phyloP scores from a whole-genome alignment of 2,329 filamentous ascomycete genomes.

The Grosmannia serpens region DNA sequence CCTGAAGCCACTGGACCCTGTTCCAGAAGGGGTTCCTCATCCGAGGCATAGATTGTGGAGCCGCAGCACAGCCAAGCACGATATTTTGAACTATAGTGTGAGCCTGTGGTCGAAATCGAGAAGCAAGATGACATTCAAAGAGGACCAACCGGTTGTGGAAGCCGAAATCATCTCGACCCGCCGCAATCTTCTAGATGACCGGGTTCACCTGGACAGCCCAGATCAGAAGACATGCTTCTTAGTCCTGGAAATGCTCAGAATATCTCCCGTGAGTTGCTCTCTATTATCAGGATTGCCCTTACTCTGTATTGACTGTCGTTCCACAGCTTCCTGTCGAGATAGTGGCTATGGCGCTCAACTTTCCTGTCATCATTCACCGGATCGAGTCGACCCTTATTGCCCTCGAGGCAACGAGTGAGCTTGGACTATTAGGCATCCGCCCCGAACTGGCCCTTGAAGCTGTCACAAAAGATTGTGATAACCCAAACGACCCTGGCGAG shows the following conservation, averaged over 20 bases:
- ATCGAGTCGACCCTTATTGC: slow-evolving; percentile 74
- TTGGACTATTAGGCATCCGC: slow-evolving; percentile 49
- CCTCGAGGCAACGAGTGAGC: slow-evolving; percentile 56
- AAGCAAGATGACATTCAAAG: slow-evolving; percentile 38
- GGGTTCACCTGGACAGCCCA: slow-evolving; percentile 34
- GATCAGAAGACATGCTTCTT: slow-evolving; percentile 46
- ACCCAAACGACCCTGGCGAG: slow-evolving; percentile 59
- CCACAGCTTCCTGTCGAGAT: slow-evolving; percentile 52
- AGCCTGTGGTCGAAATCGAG: slow-evolving; percentile 59
- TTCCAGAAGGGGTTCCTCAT: slow-evolving; percentile 44
- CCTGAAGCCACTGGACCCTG: slow-evolving; percentile 51
- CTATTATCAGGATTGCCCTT: slow-evolving; percentile 9
- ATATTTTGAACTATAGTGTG: slow-evolving; percentile 74
- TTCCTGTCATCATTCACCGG: slow-evolving; percentile 76
- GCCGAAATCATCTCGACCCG: slow-evolving; percentile 64
- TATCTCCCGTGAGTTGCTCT: slow-evolving; percentile 55
- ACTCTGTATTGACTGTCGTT: slow-evolving; percentile 10
- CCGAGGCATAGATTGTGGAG: slow-evolving; percentile 32
- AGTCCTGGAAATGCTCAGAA: slow-evolving; percentile 62
- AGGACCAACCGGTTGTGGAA: slow-evolving; percentile 70
- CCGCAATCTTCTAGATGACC: slow-evolving; percentile 71
- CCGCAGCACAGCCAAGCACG: slow-evolving; percentile 26
- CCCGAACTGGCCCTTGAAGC: slow-evolving; percentile 72
- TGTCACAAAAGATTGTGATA: slow-evolving; percentile 85
- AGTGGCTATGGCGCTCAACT: slow-evolving; percentile 61